phyloP scores from a whole-genome alignment of 495 filamentous ascomycete genomes.

The Penicillium robsamsonii region DNA sequence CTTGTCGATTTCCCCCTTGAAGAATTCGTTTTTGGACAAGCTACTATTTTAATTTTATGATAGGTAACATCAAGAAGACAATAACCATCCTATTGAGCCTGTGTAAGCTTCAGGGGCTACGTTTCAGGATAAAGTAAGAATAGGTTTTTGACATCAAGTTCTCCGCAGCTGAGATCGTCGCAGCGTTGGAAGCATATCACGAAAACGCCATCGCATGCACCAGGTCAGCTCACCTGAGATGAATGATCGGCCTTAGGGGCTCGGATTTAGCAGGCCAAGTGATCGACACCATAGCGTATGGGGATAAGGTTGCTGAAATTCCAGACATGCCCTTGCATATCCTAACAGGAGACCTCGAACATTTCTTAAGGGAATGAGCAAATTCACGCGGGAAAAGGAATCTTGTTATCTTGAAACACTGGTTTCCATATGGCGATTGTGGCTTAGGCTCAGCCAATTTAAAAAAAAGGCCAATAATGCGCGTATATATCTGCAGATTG shows the following conservation, averaged over 20 bases:
- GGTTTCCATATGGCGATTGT: slow-evolving; percentile 26
- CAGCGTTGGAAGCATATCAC: neutral
- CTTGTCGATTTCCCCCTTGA: slow-evolving; percentile 15
- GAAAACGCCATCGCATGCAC: neutral
- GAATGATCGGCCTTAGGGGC: neutral
- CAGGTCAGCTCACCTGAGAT: neutral
- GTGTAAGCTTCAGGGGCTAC: neutral
- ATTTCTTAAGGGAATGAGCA: slow-evolving; percentile 22
- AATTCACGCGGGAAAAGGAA: slow-evolving; percentile 25
- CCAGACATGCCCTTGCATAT: slow-evolving; percentile 37
- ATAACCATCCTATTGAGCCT: neutral
- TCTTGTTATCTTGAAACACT: slow-evolving; percentile 29
- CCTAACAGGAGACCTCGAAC: slow-evolving; percentile 25
- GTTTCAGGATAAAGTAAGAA: slow-evolving; percentile 5
- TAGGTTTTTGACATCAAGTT: neutral
- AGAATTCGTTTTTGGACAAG: slow-evolving; percentile 2
- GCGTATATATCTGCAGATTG: slow-evolving; percentile 13
- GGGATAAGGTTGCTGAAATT: slow-evolving; percentile 37
- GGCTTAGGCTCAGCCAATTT: slow-evolving; percentile 10
- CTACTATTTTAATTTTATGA: slow-evolving; percentile 10
- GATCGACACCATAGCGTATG: slow-evolving; percentile 13
- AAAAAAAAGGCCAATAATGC: neutral
- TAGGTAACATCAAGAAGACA: slow-evolving; percentile 9
- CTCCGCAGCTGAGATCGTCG: slow-evolving; percentile 2
- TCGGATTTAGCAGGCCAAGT: neutral